Conservation (phyloP, 768 basidiomycete species). For the Amanita exitialis region DNA sequence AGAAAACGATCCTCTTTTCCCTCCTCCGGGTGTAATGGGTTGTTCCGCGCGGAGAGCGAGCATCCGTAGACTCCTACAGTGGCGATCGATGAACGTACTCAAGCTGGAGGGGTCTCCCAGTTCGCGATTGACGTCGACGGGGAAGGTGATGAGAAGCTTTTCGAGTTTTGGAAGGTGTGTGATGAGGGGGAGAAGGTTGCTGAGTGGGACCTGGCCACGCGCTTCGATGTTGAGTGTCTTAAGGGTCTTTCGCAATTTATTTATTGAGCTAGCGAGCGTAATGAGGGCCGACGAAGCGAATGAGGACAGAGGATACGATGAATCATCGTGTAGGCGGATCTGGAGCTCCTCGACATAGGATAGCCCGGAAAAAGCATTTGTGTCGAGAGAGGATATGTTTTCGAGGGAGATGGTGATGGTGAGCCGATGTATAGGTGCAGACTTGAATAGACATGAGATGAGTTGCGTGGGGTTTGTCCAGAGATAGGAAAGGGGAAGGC, state of each 20-base stretch:
- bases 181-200: slow-evolving; percentile 29
- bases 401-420: slow-evolving; percentile 12
- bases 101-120: slow-evolving; percentile 31
- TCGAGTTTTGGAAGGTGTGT: slow-evolving; percentile 21
- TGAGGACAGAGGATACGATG: slow-evolving; percentile 11
- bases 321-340: slow-evolving; percentile 12
- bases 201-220: slow-evolving; percentile 34
- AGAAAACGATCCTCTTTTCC: neutral
- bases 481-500: slow-evolving; percentile 25
- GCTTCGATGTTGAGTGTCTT: slow-evolving; percentile 29
- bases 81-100: slow-evolving; percentile 24
- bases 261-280: slow-evolving; percentile 26
- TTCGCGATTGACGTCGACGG: slow-evolving; percentile 24
- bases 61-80: slow-evolving; percentile 22
- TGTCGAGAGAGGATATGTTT: slow-evolving; percentile 7
- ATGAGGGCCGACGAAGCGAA: neutral
- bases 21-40: slow-evolving; percentile 16
- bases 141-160: slow-evolving; percentile 29
- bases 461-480: slow-evolving; percentile 11
- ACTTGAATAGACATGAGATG: slow-evolving; percentile 7
- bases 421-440: slow-evolving; percentile 5
- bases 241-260: slow-evolving; percentile 23
- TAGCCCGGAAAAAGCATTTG: neutral
- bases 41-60: slow-evolving; percentile 34
- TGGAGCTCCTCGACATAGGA: neutral